Percentiles rank a stretch among this genome's conserved stretches.
phyloP scores from a whole-genome alignment of 164 flowering plant species.

The Nymphaea colorata region DNA sequence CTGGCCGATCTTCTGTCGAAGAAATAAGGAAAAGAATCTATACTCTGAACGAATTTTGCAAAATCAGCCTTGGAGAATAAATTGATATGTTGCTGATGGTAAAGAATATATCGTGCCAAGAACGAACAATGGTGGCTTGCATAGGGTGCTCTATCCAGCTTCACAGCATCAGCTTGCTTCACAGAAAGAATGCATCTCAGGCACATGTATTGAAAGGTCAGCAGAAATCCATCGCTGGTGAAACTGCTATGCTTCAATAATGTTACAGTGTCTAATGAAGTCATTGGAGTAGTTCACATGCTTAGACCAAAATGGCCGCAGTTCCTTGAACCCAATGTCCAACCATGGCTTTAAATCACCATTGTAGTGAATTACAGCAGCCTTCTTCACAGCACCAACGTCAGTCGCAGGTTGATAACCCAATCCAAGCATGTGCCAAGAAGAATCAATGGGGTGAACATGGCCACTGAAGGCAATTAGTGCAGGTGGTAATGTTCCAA shows the following conservation, averaged over 20 bases:
- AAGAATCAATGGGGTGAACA: constrained; percentile 83
- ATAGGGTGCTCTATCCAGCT: not conserved
- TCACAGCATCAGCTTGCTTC: not conserved
- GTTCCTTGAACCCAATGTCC: constrained; percentile 84
- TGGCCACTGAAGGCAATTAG: constrained; percentile 85
- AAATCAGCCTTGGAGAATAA: not conserved
- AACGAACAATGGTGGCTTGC: not conserved
- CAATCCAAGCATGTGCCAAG: constrained; percentile 97
- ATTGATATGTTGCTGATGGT: not conserved
- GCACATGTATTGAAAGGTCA: not conserved
- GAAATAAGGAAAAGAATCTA: not conserved
- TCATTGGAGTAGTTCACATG: constrained; percentile 89
- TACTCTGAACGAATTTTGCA: not conserved
- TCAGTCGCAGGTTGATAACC: constrained; percentile 89
- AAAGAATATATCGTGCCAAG: not conserved
- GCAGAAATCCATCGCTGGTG: not conserved
- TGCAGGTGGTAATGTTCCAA: constrained; percentile 97
- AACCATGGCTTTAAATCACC: constrained; percentile 98
- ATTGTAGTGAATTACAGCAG: constrained; percentile 97
- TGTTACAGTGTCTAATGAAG: constrained; percentile 81
- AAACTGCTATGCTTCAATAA: constrained; percentile 46
- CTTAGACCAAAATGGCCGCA: constrained; percentile 93
- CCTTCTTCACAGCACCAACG: constrained; percentile 55
- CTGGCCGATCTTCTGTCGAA: not conserved
- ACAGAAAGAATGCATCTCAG: not conserved